Conservation (phyloP, 2,329 filamentous ascomycete species). For the Colletotrichum costaricense region DNA sequence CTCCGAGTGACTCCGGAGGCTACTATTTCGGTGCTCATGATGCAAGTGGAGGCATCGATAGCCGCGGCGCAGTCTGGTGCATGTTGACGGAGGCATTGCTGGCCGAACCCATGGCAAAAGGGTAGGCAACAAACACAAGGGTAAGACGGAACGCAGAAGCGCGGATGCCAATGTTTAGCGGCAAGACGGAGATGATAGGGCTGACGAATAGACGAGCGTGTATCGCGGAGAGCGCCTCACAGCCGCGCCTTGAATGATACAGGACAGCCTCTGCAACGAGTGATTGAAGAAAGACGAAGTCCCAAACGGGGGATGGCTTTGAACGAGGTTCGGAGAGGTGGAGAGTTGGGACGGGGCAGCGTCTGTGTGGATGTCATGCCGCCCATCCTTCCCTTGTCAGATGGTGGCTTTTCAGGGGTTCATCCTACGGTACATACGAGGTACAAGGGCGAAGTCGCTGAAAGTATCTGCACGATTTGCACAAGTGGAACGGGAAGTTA, state of each 20-base stretch:
- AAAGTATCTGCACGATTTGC: not conserved
- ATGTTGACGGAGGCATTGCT: not conserved
- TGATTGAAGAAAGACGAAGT: not conserved
- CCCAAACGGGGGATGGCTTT: not conserved
- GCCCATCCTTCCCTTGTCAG: not conserved
- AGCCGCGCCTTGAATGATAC: not conserved
- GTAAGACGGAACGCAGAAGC: not conserved
- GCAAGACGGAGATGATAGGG: not conserved
- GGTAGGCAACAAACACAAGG: not conserved
- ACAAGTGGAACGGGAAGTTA: not conserved
- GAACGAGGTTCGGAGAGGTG: not conserved
- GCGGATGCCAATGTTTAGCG: not conserved
- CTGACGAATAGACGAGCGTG: not conserved
- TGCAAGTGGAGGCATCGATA: not conserved
- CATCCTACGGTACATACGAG: not conserved
- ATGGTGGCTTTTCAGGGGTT: not conserved
- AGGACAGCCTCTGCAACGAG: not conserved
- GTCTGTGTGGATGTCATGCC: not conserved
- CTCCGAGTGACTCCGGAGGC: slow-evolving; percentile 17
- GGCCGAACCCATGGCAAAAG: not conserved
- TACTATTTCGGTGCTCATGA: not conserved
- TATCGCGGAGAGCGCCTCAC: slow-evolving; percentile 1
- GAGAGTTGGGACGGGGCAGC: not conserved
- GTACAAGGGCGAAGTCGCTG: not conserved
- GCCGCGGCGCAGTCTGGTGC: not conserved